Conservation (phyloP, 2,329 filamentous ascomycete species). For the Neonectria hederae region DNA sequence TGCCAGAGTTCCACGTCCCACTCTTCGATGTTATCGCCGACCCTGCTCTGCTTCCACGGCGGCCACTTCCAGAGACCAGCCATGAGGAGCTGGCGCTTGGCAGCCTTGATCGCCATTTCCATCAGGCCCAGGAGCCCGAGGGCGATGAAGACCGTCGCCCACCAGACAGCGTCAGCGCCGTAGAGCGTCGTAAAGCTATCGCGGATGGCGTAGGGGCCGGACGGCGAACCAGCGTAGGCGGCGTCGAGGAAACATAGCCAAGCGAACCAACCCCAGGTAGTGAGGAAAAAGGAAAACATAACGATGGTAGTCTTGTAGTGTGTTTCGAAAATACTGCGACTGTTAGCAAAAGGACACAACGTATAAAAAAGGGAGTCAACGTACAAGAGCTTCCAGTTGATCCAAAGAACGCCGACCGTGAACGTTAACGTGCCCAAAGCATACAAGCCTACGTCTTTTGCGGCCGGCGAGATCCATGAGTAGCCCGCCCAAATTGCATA, state of each 20-base stretch:
- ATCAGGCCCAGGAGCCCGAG: slow-evolving; percentile 68
- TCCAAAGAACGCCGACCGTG: slow-evolving; percentile 74
- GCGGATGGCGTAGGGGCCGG: slow-evolving; percentile 72
- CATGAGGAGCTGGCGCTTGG: slow-evolving; percentile 58
- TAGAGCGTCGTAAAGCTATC: slow-evolving; percentile 72
- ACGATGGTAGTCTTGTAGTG: slow-evolving; percentile 78
- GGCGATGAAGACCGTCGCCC: slow-evolving; percentile 73
- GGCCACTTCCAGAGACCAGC: slow-evolving; percentile 59
- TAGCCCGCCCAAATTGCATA: slow-evolving; percentile 68
- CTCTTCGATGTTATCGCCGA: slow-evolving; percentile 55
- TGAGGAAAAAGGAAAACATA: slow-evolving; percentile 65
- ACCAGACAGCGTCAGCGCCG: slow-evolving; percentile 77
- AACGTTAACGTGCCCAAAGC: slow-evolving; percentile 79
- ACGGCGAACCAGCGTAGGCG: slow-evolving; percentile 63
- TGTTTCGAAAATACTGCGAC: slow-evolving; percentile 72
- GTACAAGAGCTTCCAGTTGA: slow-evolving; percentile 80
- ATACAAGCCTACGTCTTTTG: slow-evolving; percentile 75
- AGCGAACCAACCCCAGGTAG: slow-evolving; percentile 71
- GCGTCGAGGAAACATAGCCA: slow-evolving; percentile 80
- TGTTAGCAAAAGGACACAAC: slow-evolving; percentile 32
- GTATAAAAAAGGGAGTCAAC: slow-evolving; percentile 41
- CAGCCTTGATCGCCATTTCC: slow-evolving; percentile 68
- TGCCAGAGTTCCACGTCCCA: slow-evolving; percentile 67
- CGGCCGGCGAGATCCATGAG: slow-evolving; percentile 57
- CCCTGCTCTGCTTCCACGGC: slow-evolving; percentile 50